Conservation (phyloP, 2,329 filamentous ascomycete genomes). For the Huntiella moniliformis region DNA sequence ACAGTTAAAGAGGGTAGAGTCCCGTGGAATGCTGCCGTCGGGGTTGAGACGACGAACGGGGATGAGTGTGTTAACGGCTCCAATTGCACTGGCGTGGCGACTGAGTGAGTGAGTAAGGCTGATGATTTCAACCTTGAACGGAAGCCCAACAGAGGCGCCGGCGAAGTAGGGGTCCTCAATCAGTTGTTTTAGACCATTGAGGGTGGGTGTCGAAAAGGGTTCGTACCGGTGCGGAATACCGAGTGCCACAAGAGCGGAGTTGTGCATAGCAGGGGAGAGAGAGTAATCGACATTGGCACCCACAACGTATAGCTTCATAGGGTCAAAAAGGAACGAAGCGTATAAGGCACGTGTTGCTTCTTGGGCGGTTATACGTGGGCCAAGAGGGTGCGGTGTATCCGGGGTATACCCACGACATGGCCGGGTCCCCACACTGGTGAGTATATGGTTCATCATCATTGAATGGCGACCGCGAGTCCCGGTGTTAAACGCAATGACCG, state of each 20-base stretch:
- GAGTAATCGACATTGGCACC: slow-evolving; percentile 56
- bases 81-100: slow-evolving; percentile 54
- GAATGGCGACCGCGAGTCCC: slow-evolving; percentile 44
- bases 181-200: slow-evolving; percentile 44
- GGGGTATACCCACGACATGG: slow-evolving; percentile 18
- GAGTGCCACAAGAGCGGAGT: slow-evolving; percentile 44
- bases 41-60: slow-evolving; percentile 44
- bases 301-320: slow-evolving; percentile 55
- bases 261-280: slow-evolving; percentile 62
- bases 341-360: slow-evolving; percentile 49
- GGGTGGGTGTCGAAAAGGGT: slow-evolving; percentile 41
- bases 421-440: slow-evolving; percentile 17
- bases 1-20: slow-evolving; percentile 11
- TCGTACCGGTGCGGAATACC: slow-evolving; percentile 51
- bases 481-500: slow-evolving; percentile 46
- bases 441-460: slow-evolving; percentile 43
- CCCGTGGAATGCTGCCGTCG: slow-evolving; percentile 36
- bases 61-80: slow-evolving; percentile 58
- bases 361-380: slow-evolving; percentile 32
- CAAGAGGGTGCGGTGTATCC: slow-evolving; percentile 5
- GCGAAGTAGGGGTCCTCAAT: slow-evolving; percentile 50
- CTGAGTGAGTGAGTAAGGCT: slow-evolving; percentile 50
- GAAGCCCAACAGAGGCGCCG: slow-evolving; percentile 51
- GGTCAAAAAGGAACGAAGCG: slow-evolving; percentile 45
- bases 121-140: slow-evolving; percentile 59